These are phyloP conservation scores for Adansonia grandidieri DNA, from an alignment of 441 rosid species.

Conservation along the genomic window DNA sequence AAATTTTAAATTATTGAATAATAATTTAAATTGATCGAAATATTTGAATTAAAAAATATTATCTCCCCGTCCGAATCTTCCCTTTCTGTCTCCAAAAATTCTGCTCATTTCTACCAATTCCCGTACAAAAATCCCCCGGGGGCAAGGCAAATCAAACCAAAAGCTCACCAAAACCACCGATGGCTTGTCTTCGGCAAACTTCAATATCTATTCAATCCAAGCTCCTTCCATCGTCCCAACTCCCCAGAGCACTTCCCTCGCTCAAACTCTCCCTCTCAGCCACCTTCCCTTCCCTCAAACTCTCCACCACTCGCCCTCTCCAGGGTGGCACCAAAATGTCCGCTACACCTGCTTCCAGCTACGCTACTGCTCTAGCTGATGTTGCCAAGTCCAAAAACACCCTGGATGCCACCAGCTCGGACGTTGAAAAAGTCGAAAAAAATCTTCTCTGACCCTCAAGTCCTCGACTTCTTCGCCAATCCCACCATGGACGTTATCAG, in stretches of 20 bases:
- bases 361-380: slow-evolving; percentile 76
- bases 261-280: slow-evolving; percentile 43
- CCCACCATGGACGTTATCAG: slow-evolving; percentile 52
- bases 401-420: slow-evolving; percentile 66
- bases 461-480: slow-evolving; percentile 58
- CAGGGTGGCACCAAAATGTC: slow-evolving; percentile 58
- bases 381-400: slow-evolving; percentile 62
- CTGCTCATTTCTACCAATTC: neutral
- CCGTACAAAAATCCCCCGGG: neutral
- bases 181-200: slow-evolving; percentile 67
- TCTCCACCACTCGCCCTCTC: slow-evolving; percentile 42
- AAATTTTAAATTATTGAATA: too few species aligned
- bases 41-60: too few species aligned
- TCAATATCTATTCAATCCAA: slow-evolving; percentile 60
- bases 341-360: slow-evolving; percentile 62
- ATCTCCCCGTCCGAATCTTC: too few species aligned
- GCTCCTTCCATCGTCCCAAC: slow-evolving; percentile 44
- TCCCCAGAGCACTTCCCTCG: slow-evolving; percentile 41
- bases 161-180: slow-evolving; percentile 12
- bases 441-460: slow-evolving; percentile 55
- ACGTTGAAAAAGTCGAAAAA: slow-evolving; percentile 73
- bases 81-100: too few species aligned
- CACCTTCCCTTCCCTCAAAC: slow-evolving; percentile 40
- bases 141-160: neutral
- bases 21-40: too few species aligned